Percentiles rank a stretch among this genome's conserved stretches.
Conservation (phyloP, 768 basidiomycete genomes). For the Termitomyces eurrhizus region DNA sequence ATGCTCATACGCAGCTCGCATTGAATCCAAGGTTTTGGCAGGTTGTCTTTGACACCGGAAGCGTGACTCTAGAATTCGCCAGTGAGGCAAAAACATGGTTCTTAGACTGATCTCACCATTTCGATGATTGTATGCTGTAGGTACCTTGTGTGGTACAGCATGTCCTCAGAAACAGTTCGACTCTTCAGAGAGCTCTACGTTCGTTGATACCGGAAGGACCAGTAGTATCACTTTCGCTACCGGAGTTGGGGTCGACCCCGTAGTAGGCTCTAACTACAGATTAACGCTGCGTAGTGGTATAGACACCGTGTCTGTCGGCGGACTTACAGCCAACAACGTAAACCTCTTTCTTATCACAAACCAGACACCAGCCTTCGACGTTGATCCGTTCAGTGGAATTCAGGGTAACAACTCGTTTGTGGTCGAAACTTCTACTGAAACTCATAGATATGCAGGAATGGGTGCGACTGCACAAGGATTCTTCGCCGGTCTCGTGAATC, state of each 20-base stretch:
- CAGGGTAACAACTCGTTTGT: conserved; percentile 31
- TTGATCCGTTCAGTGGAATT: conserved; percentile 56
- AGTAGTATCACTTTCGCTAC: conserved; percentile 50
- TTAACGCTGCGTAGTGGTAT: conserved; percentile 40
- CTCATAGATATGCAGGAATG: conserved; percentile 34
- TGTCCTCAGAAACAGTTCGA: conserved; percentile 48
- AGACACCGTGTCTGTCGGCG: conserved; percentile 50
- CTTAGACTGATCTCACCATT: background rate
- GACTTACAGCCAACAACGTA: conserved; percentile 32
- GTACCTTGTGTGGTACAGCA: conserved; percentile 40
- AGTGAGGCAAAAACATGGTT: conserved; percentile 26
- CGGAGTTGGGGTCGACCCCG: conserved; percentile 53
- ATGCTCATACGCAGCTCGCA: background rate
- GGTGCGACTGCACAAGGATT: conserved; percentile 46
- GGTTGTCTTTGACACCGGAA: conserved; percentile 61
- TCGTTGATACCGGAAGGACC: conserved; percentile 37
- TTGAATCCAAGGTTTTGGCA: conserved; percentile 8
- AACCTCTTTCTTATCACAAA: conserved; percentile 48
- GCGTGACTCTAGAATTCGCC: conserved; percentile 42
- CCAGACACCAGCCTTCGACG: conserved; percentile 48
- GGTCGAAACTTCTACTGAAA: background rate
- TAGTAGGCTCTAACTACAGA: conserved; percentile 41
- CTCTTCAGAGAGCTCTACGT: conserved; percentile 46
- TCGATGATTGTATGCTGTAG: conserved; percentile 17
- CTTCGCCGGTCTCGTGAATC: conserved; percentile 40